A percentile compares a stretch with the other conserved stretches of the same genome.
phyloP scores from a whole-genome alignment of 2,329 filamentous ascomycete species.

The Lasiodiplodia sp. region DNA sequence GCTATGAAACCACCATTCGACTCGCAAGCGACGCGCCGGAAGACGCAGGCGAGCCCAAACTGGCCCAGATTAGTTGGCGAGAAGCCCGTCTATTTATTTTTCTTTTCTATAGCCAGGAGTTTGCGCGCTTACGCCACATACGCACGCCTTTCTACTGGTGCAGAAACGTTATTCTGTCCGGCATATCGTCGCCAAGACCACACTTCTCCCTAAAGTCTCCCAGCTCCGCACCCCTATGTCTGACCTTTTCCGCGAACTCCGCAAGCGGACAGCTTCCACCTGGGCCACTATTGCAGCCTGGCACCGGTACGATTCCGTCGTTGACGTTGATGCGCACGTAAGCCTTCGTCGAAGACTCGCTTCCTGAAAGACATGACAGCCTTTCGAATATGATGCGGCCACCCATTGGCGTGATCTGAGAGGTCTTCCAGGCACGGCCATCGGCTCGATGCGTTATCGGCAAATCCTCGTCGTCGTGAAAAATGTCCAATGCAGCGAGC shows the following conservation, averaged over 20 bases:
- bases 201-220: slow-evolving; percentile 59
- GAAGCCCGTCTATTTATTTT: background rate
- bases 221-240: slow-evolving; percentile 49
- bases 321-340: slow-evolving; percentile 65
- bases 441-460: slow-evolving; percentile 54
- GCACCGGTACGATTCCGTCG: slow-evolving; percentile 61
- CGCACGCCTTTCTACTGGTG: slow-evolving; percentile 48
- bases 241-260: slow-evolving; percentile 53
- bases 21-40: slow-evolving; percentile 18
- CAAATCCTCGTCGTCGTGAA: slow-evolving; percentile 53
- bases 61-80: slow-evolving; percentile 8
- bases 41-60: slow-evolving; percentile 14
- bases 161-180: slow-evolving; percentile 57
- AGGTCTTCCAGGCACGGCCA: slow-evolving; percentile 61
- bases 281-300: slow-evolving; percentile 56
- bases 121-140: background rate
- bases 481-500: slow-evolving; percentile 60
- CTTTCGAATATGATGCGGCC: slow-evolving; percentile 63
- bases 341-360: slow-evolving; percentile 31
- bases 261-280: slow-evolving; percentile 56
- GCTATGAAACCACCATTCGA: slow-evolving; percentile 18
- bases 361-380: slow-evolving; percentile 49
- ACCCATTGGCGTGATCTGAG: slow-evolving; percentile 65
- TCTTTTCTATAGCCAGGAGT: background rate
- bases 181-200: slow-evolving; percentile 51